Evolutionary conservation across 2,329 filamentous ascomycete species (phyloP), one percentile per base, ranked within the genome.

Genomic region (Rachicladosporium sp.): DNA sequence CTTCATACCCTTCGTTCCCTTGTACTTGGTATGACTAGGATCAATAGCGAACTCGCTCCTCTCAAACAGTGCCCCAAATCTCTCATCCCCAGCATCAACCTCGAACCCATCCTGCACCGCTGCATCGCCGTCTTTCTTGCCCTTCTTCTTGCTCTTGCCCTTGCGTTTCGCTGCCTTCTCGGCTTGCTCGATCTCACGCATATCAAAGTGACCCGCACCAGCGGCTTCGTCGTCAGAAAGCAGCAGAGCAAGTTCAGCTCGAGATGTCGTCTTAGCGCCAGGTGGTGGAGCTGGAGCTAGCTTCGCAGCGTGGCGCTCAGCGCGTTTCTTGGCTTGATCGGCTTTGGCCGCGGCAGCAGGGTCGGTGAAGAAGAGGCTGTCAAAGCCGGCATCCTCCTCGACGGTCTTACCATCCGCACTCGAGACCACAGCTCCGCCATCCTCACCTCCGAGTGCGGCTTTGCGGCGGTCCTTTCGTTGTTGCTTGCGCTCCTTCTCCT

Each of bases 31-130:
- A 61, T 95, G 91, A 27, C 86, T 93, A 6, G 91, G 91, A 64
- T 98, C 91, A 56, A 98, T 95, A 9, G 91, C 91, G 61, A 82
- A 96, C 61, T 96, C 88, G 56, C 94, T 86, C 55, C 76, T 88
- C 49, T 93, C 84, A 59, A 88, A 96, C 38, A 96, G 69, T 33
- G 80, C 78, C 50, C 78, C 72, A 67, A 98, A 96, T 39, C 91
- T 78, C 33, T 82, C 76, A 62, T 98, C 93, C 12, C 67, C 64
- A 8, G 87, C 81, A 51, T 95, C 74, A 62, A 96, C 80, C 58
- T 80, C 65, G 61, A 95, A 94, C 21, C 72, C 74, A 44, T 71
- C 68, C 34, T 56, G 58, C 30, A 62, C 64, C 36, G 68, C 69
- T 2, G 53, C 55, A 6, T 41, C 52, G 4, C 50, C 52, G 2